A percentile compares a stretch with the other conserved stretches of the same genome.
These are phyloP conservation scores for Podaxis mareebaensis DNA, from an alignment of 768 basidiomycete species.

Conservation along the genomic window DNA sequence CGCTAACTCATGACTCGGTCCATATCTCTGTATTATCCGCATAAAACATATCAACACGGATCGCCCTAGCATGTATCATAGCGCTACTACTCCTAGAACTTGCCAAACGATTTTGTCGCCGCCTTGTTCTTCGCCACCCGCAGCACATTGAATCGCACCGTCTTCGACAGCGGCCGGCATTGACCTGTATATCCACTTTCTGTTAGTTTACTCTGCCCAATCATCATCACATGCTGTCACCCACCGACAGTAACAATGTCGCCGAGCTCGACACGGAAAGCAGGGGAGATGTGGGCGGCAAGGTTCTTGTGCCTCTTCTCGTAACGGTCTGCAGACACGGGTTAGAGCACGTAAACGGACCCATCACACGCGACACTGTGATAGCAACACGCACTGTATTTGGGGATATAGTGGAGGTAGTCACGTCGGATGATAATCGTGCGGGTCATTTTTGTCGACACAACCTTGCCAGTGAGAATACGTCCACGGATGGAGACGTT, in stretches of 20 bases:
- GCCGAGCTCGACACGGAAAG: constrained; percentile 96
- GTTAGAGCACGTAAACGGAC: constrained; percentile 13
- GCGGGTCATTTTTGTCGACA: constrained; percentile 99
- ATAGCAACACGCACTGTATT: constrained; percentile 77
- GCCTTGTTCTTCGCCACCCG: constrained; percentile 95
- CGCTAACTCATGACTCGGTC: constrained; percentile 13
- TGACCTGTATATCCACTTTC: constrained; percentile 58
- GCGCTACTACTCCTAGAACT: constrained; percentile 62
- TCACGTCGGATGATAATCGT: constrained; percentile 95
- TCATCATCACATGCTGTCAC: constrained; percentile 31
- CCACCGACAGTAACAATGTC: constrained; percentile 93
- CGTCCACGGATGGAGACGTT: constrained; percentile 98
- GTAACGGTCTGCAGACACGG: constrained; percentile 74
- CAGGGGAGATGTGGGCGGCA: constrained; percentile 94
- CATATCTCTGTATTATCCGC: constrained; percentile 15
- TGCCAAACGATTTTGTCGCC: constrained; percentile 86
- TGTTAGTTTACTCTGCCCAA: constrained; percentile 13
- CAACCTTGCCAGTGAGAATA: constrained; percentile 95
- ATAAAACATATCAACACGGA: constrained; percentile 18
- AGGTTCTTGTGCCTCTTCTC: constrained; percentile 99
- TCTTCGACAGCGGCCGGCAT: constrained; percentile 99
- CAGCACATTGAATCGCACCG: constrained; percentile 98
- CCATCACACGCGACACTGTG: not conserved
- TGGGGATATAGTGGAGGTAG: constrained; percentile 95
- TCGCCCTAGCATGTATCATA: constrained; percentile 20